These are phyloP conservation scores for Nitzschia sp. DNA, from an alignment of 108 stramenopile genomes.

Conservation along the genomic window DNA sequence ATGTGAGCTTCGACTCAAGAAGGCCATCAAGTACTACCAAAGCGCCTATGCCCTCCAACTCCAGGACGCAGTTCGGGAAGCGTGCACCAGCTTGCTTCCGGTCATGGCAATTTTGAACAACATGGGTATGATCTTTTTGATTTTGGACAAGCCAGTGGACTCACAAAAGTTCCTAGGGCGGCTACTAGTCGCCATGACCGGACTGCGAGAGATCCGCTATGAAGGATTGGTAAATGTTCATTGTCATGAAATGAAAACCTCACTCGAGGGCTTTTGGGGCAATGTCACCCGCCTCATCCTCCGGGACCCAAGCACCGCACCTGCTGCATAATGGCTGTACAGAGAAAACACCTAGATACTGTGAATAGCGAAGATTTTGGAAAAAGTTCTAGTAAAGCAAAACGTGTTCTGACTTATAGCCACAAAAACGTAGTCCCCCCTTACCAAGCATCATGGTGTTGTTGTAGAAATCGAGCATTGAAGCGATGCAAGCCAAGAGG, in stretches of 20 bases:
- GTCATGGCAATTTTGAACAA: background rate
- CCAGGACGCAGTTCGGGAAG: background rate
- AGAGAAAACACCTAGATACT: background rate
- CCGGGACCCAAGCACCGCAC: background rate
- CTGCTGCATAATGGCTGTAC: background rate
- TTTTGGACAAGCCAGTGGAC: background rate
- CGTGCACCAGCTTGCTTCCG: background rate
- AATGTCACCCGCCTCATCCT: background rate
- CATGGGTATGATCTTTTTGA: background rate
- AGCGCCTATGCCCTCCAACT: background rate
- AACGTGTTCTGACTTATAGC: too few relatives aligned
- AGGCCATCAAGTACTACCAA: background rate
- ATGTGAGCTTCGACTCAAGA: background rate
- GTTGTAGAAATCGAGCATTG: too few relatives aligned
- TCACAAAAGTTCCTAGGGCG: background rate
- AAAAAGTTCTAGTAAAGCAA: too few relatives aligned
- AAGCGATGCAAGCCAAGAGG: too few relatives aligned
- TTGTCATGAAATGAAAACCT: background rate
- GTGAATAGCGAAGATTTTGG: too few relatives aligned
- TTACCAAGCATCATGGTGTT: too few relatives aligned
- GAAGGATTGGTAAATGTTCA: background rate
- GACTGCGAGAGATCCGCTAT: background rate
- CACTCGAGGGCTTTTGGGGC: background rate
- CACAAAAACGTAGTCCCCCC: too few relatives aligned
- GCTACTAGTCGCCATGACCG: background rate